phyloP scores from a whole-genome alignment of 129 eudicot species.

The Cynara cardunculus region DNA sequence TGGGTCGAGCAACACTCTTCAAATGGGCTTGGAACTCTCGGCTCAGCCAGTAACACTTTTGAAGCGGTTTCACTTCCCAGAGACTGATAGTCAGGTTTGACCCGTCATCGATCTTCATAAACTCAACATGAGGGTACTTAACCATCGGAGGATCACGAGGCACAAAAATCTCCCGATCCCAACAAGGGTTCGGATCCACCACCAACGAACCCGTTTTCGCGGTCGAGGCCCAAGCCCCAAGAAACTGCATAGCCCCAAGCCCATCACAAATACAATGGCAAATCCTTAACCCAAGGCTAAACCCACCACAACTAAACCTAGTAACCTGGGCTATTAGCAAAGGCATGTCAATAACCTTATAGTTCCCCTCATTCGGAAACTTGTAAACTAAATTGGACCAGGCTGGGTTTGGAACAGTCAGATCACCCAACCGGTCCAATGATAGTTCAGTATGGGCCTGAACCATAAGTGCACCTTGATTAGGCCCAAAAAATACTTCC shows the following conservation, averaged over 20 bases:
- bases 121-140: conserved; percentile 64
- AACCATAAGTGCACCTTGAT: conserved; percentile 71
- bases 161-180: conserved; percentile 68
- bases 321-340: conserved; percentile 84
- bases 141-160: conserved; percentile 73
- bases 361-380: conserved; percentile 72
- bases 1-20: conserved; percentile 40
- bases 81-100: conserved; percentile 66
- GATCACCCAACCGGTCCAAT: conserved; percentile 57
- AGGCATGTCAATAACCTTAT: conserved; percentile 85
- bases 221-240: conserved; percentile 77
- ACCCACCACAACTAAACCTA: conserved; percentile 77
- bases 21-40: conserved; percentile 56
- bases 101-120: conserved; percentile 56
- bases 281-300: conserved; percentile 86
- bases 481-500: conserved; percentile 72
- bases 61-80: conserved; percentile 66
- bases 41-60: conserved; percentile 66
- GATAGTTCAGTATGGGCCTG: conserved; percentile 62
- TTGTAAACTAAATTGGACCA: conserved; percentile 61
- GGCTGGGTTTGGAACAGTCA: conserved; percentile 76
- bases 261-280: conserved; percentile 97
- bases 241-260: conserved; percentile 93
- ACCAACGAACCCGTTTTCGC: conserved; percentile 57
- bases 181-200: conserved; percentile 57